These are phyloP conservation scores for Nakazawaea anatomiae DNA, from an alignment of 805 yeast species.

Conservation along the genomic window DNA sequence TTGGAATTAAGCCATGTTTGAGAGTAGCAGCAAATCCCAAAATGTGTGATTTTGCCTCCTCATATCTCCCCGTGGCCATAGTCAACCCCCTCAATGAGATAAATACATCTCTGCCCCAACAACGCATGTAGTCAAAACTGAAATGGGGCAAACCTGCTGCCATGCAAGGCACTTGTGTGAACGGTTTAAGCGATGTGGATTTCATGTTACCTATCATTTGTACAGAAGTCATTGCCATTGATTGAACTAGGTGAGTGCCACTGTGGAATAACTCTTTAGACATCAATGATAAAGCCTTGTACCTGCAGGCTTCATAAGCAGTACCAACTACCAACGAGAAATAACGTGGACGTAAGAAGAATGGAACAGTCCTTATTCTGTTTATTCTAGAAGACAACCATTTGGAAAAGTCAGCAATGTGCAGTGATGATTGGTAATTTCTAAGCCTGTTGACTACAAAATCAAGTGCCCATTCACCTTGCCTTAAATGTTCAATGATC, in stretches of 20 bases:
- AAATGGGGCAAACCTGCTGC: slow-evolving; percentile 98
- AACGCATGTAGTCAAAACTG: slow-evolving; percentile 85
- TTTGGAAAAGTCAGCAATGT: slow-evolving; percentile 47
- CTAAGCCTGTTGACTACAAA: slow-evolving; percentile 57
- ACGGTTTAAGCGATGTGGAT: slow-evolving; percentile 71
- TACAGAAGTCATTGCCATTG: slow-evolving; percentile 72
- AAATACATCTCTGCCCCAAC: slow-evolving; percentile 98
- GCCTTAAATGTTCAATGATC: slow-evolving; percentile 69
- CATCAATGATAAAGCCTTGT: slow-evolving; percentile 55
- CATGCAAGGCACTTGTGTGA: slow-evolving; percentile 57
- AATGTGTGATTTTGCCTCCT: slow-evolving; percentile 77
- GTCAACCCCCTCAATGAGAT: slow-evolving; percentile 80
- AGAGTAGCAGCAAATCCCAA: slow-evolving; percentile 83
- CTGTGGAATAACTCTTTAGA: slow-evolving; percentile 42
- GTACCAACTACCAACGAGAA: slow-evolving; percentile 79
- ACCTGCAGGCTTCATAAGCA: slow-evolving; percentile 77
- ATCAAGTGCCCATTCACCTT: slow-evolving; percentile 88
- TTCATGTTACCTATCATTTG: slow-evolving; percentile 79
- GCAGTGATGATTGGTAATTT: slow-evolving; percentile 40
- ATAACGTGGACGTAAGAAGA: slow-evolving; percentile 78
- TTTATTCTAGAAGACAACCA: slow-evolving; percentile 70
- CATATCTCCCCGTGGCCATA: slow-evolving; percentile 69
- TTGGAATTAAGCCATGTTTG: slow-evolving; percentile 94
- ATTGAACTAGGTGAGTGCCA: slow-evolving; percentile 71
- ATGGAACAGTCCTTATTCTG: slow-evolving; percentile 62